These are phyloP conservation scores for Escallonia herrerae DNA, from an alignment of 129 eudicot genomes.

Conservation along the genomic window DNA sequence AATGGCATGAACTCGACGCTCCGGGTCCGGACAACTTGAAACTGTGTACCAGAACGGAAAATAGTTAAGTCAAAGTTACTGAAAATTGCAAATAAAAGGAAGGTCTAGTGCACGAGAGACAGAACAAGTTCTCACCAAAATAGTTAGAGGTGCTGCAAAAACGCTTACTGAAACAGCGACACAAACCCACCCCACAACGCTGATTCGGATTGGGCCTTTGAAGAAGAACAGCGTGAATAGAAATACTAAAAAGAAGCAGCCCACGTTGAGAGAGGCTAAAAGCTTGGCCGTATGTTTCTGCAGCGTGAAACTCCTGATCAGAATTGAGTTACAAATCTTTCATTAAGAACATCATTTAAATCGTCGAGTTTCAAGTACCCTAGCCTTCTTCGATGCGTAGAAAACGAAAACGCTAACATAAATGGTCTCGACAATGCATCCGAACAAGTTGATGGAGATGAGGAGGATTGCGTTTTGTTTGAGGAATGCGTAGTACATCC, in stretches of 20 bases:
- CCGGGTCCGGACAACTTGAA: constrained; percentile 59
- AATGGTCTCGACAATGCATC: constrained; percentile 61
- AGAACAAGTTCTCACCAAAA: constrained; percentile 34
- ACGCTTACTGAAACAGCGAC: constrained; percentile 63
- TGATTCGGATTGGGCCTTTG: constrained; percentile 22
- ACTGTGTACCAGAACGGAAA: constrained; percentile 25
- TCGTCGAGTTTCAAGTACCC: constrained; percentile 26
- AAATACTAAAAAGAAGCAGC: constrained; percentile 37
- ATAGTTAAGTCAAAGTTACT: too few species aligned
- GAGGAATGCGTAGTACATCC: constrained; percentile 72
- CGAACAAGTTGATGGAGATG: constrained; percentile 67
- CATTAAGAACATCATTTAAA: too few species aligned
- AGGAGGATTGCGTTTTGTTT: constrained; percentile 51
- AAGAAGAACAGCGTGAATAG: constrained; percentile 30
- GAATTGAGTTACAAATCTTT: neutral
- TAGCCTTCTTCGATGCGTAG: constrained; percentile 52
- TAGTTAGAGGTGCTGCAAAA: constrained; percentile 83
- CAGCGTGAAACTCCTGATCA: neutral
- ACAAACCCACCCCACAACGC: constrained; percentile 82
- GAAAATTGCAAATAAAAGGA: neutral
- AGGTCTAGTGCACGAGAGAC: neutral
- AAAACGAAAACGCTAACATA: constrained; percentile 60
- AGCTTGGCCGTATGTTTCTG: constrained; percentile 51
- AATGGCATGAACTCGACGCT: constrained; percentile 90
- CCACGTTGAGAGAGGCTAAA: constrained; percentile 31